Percentiles rank a stretch among this genome's conserved stretches.
These are phyloP conservation scores for Gaertneriomyces sp. DNA, from an alignment of 192 early-diverging fungal genomes.

Conservation along the genomic window DNA sequence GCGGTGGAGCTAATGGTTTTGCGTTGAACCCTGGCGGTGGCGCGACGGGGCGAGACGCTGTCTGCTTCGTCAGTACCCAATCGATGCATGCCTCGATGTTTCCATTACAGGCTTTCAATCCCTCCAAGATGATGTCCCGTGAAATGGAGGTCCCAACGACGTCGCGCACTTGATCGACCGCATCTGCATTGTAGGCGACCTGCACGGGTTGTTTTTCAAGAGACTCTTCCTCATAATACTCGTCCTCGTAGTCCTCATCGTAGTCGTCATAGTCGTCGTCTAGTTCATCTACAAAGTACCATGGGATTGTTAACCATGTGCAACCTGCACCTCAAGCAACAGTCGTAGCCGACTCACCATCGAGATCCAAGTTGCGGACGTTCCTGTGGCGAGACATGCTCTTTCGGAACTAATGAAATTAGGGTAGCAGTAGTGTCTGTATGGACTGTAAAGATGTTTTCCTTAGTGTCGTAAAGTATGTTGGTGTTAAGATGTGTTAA, in stretches of 20 bases:
- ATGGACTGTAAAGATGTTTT: too few relatives aligned
- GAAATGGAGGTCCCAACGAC: conserved; percentile 4
- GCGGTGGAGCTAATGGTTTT: not conserved
- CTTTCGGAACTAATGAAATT: too few relatives aligned
- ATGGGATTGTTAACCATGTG: not conserved
- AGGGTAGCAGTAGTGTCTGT: too few relatives aligned
- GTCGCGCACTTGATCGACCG: conserved; percentile 14
- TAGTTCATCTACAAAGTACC: conserved; percentile 34
- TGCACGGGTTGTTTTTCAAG: not conserved
- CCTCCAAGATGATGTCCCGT: conserved; percentile 4
- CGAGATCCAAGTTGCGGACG: conserved; percentile 44
- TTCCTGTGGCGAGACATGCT: conserved; percentile 50
- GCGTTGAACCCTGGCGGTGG: conserved; percentile 14
- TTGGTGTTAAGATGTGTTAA: too few relatives aligned
- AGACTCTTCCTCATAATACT: conserved; percentile 19
- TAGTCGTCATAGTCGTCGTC: conserved; percentile 49
- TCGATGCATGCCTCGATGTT: conserved; percentile 25
- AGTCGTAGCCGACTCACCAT: conserved; percentile 21
- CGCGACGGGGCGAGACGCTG: conserved; percentile 36
- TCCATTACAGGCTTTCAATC: conserved; percentile 1
- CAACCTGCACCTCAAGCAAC: not conserved
- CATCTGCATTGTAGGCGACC: conserved; percentile 9
- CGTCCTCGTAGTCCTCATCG: conserved; percentile 48
- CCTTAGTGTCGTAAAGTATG: too few relatives aligned
- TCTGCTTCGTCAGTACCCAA: conserved; percentile 21